Percentiles rank a stretch among this genome's conserved stretches.
These are phyloP conservation scores for Harringtonia lauricola DNA, from an alignment of 2,329 filamentous ascomycete genomes.

Conservation along the genomic window DNA sequence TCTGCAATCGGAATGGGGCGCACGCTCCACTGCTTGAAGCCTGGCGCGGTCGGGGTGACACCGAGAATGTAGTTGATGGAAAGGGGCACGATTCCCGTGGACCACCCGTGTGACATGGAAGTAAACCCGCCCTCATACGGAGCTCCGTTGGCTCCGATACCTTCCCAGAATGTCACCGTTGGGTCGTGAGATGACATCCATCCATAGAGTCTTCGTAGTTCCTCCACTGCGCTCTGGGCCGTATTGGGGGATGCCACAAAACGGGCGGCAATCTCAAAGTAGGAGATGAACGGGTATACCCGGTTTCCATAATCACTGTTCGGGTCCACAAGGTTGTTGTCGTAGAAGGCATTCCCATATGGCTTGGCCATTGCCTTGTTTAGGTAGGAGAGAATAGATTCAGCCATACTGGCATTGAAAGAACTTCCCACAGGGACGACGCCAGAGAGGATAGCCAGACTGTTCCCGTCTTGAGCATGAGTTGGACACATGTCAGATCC, in stretches of 20 bases:
- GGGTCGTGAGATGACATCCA: constrained; percentile 38
- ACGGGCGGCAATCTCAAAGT: constrained; percentile 39
- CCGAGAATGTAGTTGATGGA: constrained; percentile 35
- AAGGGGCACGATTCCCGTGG: constrained; percentile 36
- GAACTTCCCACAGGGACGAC: constrained; percentile 14
- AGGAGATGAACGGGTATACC: constrained; percentile 41
- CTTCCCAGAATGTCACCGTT: constrained; percentile 38
- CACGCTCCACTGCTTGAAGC: constrained; percentile 30
- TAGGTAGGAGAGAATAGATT: constrained; percentile 28
- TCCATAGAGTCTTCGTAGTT: constrained; percentile 34
- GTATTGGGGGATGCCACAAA: constrained; percentile 18
- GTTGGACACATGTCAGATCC: constrained; percentile 19
- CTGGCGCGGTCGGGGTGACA: constrained; percentile 29
- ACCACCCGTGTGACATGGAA: constrained; percentile 39
- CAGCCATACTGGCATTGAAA: constrained; percentile 17
- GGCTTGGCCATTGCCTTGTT: constrained; percentile 20
- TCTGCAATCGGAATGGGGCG: constrained; percentile 23
- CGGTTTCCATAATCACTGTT: constrained; percentile 26
- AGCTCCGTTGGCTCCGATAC: constrained; percentile 29
- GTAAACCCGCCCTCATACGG: constrained; percentile 35
- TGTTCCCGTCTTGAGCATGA: constrained; percentile 41
- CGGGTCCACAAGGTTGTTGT: constrained; percentile 26
- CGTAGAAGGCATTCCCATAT: constrained; percentile 42
- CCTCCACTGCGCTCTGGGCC: constrained; percentile 21
- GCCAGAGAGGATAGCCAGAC: constrained; percentile 30